phyloP scores from a whole-genome alignment of 371 early-diverging fungal species.

The Mucor irregularis region DNA sequence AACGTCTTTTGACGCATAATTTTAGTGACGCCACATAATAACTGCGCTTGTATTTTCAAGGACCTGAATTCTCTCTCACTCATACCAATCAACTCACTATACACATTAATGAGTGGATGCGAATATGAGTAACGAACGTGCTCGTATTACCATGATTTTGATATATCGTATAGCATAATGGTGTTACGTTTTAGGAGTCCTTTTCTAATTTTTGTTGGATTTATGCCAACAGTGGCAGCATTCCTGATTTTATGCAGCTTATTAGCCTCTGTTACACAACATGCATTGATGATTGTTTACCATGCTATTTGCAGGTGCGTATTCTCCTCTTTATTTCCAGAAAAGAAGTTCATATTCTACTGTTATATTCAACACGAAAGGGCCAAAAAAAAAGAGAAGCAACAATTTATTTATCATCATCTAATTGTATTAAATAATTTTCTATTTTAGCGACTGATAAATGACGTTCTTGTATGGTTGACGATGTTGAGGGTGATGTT shows the following conservation, averaged over 20 bases:
- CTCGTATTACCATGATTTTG: slow-evolving; percentile 25
- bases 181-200: not conserved
- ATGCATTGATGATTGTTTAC: not conserved
- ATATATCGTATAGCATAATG: slow-evolving; percentile 7
- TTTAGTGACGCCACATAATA: slow-evolving; percentile 11
- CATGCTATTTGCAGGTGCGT: not conserved
- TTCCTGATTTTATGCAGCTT: too few species aligned
- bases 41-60: slow-evolving; percentile 1
- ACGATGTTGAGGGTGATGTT: not conserved
- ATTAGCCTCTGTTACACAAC: too few species aligned
- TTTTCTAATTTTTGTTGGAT: not conserved
- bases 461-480: not conserved
- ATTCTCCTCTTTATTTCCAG: too few species aligned
- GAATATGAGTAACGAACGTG: too few species aligned
- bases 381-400: not conserved
- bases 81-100: not conserved
- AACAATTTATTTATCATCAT: not conserved
- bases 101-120: too few species aligned
- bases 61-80: not conserved
- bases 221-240: slow-evolving; percentile 3
- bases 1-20: slow-evolving; percentile 10
- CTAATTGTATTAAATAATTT: not conserved
- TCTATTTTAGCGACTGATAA: not conserved
- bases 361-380: too few species aligned
- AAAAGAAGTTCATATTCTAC: too few species aligned